Evolutionary conservation across 2,329 filamentous ascomycete species (phyloP).

Genomic region (Pseudopyricularia cyperi): DNA sequence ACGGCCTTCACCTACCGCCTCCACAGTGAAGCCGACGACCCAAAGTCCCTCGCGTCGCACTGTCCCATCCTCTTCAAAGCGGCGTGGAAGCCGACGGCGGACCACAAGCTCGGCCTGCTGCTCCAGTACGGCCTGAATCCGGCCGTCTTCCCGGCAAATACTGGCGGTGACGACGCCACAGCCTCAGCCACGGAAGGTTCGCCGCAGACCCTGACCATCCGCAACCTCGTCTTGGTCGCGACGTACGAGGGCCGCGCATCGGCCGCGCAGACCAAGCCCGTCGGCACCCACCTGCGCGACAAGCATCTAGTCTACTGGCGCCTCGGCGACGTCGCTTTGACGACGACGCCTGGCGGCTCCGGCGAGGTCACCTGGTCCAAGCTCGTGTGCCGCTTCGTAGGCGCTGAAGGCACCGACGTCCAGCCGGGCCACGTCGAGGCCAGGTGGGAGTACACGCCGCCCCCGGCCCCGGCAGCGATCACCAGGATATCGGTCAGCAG

Average conservation of each 20-base stretch:
- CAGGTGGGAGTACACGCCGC: slow-evolving; percentile 25
- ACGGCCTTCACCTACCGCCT: slow-evolving; percentile 90
- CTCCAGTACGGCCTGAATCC: slow-evolving; percentile 79
- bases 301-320: slow-evolving; percentile 71
- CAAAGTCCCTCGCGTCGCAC: slow-evolving; percentile 32
- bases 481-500: slow-evolving; percentile 55
- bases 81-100: slow-evolving; percentile 70
- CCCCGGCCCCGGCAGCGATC: slow-evolving; percentile 46
- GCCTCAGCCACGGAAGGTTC: background rate
- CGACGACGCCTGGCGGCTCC: slow-evolving; percentile 15
- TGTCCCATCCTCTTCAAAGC: slow-evolving; percentile 64
- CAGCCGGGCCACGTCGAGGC: slow-evolving; percentile 66
- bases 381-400: slow-evolving; percentile 66
- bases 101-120: slow-evolving; percentile 67
- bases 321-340: slow-evolving; percentile 59
- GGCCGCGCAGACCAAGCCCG: slow-evolving; percentile 63
- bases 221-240: slow-evolving; percentile 63
- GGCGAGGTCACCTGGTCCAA: slow-evolving; percentile 33
- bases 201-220: slow-evolving; percentile 27
- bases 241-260: slow-evolving; percentile 57
- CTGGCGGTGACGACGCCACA: slow-evolving; percentile 13
- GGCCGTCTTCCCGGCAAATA: slow-evolving; percentile 23
- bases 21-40: slow-evolving; percentile 45
- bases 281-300: slow-evolving; percentile 67
- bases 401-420: slow-evolving; percentile 14